These are phyloP conservation scores for Piper longum DNA, from an alignment of 164 flowering plant genomes.

Conservation along the genomic window DNA sequence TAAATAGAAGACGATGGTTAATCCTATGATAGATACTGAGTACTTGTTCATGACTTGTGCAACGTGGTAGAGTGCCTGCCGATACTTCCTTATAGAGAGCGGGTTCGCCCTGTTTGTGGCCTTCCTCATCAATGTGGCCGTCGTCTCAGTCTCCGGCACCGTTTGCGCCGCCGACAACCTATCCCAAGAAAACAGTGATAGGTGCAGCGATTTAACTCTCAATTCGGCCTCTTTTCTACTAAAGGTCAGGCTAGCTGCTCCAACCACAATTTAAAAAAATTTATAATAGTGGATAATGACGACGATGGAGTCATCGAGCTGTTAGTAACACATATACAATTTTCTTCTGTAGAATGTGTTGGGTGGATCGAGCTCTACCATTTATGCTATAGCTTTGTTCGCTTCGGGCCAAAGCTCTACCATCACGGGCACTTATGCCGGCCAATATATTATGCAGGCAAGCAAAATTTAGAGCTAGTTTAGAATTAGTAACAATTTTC, in stretches of 20 bases:
- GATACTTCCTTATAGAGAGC: constrained; percentile 65
- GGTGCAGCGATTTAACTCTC: constrained; percentile 52
- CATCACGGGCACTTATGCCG: constrained; percentile 11
- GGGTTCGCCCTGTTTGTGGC: constrained; percentile 72
- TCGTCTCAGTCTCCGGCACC: constrained; percentile 61
- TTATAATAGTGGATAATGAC: background rate
- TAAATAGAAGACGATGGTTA: too few relatives aligned
- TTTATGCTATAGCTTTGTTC: constrained; percentile 8
- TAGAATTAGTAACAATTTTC: background rate
- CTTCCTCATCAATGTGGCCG: constrained; percentile 60
- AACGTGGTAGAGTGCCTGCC: constrained; percentile 48
- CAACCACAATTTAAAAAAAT: background rate
- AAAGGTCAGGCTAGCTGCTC: constrained; percentile 25
- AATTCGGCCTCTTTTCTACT: constrained; percentile 72
- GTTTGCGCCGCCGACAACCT: constrained; percentile 37
- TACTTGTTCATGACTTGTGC: too few relatives aligned
- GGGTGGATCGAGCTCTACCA: constrained; percentile 8
- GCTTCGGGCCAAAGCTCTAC: constrained; percentile 14
- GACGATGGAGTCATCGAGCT: too few relatives aligned
- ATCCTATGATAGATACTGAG: too few relatives aligned
- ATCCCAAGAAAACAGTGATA: constrained; percentile 11
- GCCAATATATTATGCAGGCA: constrained; percentile 13
- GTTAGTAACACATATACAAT: background rate
- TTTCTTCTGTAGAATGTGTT: constrained; percentile 6
- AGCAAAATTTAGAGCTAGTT: background rate